phyloP scores from a whole-genome alignment of 2,329 filamentous ascomycete genomes.

The Dothiorella sarmentorum region DNA sequence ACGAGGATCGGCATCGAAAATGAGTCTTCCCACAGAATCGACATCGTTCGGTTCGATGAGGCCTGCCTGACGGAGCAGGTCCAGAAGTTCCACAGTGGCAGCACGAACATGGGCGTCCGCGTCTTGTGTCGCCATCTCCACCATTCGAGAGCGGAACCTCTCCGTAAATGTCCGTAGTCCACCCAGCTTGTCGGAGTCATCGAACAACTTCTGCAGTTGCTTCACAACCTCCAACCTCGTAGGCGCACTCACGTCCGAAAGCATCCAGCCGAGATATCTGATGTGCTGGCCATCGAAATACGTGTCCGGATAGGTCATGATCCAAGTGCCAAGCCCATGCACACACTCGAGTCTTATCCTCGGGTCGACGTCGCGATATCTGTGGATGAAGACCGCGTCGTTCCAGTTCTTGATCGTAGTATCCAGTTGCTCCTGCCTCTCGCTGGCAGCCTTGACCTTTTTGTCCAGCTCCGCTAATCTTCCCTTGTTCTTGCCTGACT shows the following conservation, averaged over 20 bases:
- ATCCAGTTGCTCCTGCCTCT: slow-evolving; percentile 67
- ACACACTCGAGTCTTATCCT: slow-evolving; percentile 87
- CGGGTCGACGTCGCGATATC: slow-evolving; percentile 90
- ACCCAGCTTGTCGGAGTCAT: slow-evolving; percentile 71
- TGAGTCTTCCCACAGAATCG: slow-evolving; percentile 78
- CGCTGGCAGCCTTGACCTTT: slow-evolving; percentile 66
- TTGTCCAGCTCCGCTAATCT: slow-evolving; percentile 70
- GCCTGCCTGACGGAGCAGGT: slow-evolving; percentile 76
- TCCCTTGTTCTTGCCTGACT: slow-evolving; percentile 71
- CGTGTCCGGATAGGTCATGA: slow-evolving; percentile 74
- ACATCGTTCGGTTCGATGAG: slow-evolving; percentile 90
- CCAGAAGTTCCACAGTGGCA: slow-evolving; percentile 74
- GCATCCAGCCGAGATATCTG: slow-evolving; percentile 90
- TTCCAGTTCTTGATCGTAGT: slow-evolving; percentile 79
- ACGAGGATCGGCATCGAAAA: slow-evolving; percentile 81
- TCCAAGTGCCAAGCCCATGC: slow-evolving; percentile 83
- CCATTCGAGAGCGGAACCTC: slow-evolving; percentile 77
- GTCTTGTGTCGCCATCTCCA: slow-evolving; percentile 90
- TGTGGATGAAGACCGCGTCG: slow-evolving; percentile 88
- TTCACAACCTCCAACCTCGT: slow-evolving; percentile 83
- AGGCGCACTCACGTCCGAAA: slow-evolving; percentile 73
- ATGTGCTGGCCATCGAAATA: slow-evolving; percentile 91
- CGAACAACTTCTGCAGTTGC: slow-evolving; percentile 77
- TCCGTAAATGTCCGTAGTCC: slow-evolving; percentile 88
- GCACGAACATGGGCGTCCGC: slow-evolving; percentile 77